phyloP scores from a whole-genome alignment of 805 yeast genomes.

The Clavispora asparagi region DNA sequence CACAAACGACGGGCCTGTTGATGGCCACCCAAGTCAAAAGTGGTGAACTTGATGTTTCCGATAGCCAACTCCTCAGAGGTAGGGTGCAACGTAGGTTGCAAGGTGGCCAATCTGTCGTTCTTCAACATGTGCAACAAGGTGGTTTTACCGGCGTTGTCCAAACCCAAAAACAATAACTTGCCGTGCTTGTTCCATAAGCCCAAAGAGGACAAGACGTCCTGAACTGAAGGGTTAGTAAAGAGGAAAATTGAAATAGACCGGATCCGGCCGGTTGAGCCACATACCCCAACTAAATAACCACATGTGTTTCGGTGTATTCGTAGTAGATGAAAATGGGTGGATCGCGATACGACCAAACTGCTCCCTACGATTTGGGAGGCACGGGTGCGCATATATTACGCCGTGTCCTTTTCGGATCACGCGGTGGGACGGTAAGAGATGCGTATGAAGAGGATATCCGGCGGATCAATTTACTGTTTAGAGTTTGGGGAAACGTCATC shows the following conservation, averaged over 20 bases:
- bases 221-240: conserved; percentile 28
- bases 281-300: conserved; percentile 38
- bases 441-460: too few relatives aligned
- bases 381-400: not conserved
- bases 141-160: conserved; percentile 45
- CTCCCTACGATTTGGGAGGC: not conserved
- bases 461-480: too few relatives aligned
- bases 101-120: conserved; percentile 95
- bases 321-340: not conserved
- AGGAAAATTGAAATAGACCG: not conserved
- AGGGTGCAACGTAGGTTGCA: conserved; percentile 98
- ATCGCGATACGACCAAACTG: not conserved
- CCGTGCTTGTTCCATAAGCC: conserved; percentile 49
- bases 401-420: not conserved
- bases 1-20: conserved; percentile 98
- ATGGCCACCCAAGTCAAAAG: conserved; percentile 98
- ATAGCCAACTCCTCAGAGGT: conserved; percentile 97
- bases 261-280: conserved; percentile 9
- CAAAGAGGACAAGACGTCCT: conserved; percentile 41
- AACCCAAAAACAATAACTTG: conserved; percentile 41
- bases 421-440: too few relatives aligned
- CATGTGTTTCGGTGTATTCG: conserved; percentile 14
- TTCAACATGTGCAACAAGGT: conserved; percentile 46
- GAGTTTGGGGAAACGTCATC: too few relatives aligned
- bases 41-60: conserved; percentile 94